Evolutionary conservation across 129 eudicot species (phyloP), one percentile per base, ranked within the genome.

Genomic region (Flaveria sonorensis): DNA sequence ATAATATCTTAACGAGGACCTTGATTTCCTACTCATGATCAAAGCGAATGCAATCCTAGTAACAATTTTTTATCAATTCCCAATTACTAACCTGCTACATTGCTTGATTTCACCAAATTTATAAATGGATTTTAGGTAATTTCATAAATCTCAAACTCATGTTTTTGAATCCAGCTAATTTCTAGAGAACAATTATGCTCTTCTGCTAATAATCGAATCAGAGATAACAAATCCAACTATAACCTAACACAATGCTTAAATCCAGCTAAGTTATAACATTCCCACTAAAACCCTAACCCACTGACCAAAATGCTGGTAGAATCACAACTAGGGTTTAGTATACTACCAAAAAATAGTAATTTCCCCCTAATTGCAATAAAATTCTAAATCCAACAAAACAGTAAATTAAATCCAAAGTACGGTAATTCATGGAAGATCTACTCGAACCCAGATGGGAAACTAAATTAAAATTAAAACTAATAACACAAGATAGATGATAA

Each of bases 341-440:
- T 43, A 20, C 52, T 32, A 32, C 20, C 63, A 13, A 51, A 67
- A 67, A 81, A 67, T 39, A 28, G n/a, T n/a, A 36, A 10, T 48
- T 48, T 43, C 6, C 39, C 36, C 39, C 39, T 32, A 32, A 32
- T 32, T 6, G 39, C 66, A 57, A 45, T 68, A 47, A 62, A 51
- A 6, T 61, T 52, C 21, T 62, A 24, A 60, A 53, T 21, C 42
- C 57, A 75, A 42, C 30, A 18, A 14, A 39, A 14, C 8, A 16
- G 39, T 80, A 24, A 66, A 21, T 48, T 26, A 23, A 51, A 62
- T 26, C 4, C 11, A 50, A 24, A 51, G 24, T 42, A 65, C 42
- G 64, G 36, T 77, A 64, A 65, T 82, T 30, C 71, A 10, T 50
- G 19, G 72, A 78, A 76, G 85, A 82, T 71, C 85, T 66, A 63